Evolutionary conservation across 2,329 filamentous ascomycete genomes (phyloP).

Genomic region (Xenosphaeropsis pyriputrescens): DNA sequence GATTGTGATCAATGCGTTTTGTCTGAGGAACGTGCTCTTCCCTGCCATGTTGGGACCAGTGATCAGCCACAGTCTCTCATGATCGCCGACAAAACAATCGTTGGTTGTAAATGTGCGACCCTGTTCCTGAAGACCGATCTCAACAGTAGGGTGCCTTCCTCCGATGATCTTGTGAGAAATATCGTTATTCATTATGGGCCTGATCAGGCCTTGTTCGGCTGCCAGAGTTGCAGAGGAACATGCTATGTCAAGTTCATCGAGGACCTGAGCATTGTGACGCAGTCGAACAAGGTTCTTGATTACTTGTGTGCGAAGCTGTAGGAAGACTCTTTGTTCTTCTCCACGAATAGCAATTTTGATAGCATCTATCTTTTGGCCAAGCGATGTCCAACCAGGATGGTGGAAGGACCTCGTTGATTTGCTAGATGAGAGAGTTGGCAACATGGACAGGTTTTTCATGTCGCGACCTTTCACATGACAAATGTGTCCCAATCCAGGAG

Average conservation of each 20-base stretch:
- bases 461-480: conserved; percentile 83
- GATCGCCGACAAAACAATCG: conserved; percentile 65
- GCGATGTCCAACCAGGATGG: conserved; percentile 65
- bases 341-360: conserved; percentile 61
- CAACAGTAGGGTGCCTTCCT: conserved; percentile 86
- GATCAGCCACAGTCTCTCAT: conserved; percentile 53
- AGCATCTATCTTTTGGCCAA: conserved; percentile 70
- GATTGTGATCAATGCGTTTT: conserved; percentile 89
- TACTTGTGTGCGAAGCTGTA: conserved; percentile 57
- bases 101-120: conserved; percentile 76
- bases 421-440: conserved; percentile 56
- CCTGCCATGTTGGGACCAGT: conserved; percentile 95
- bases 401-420: conserved; percentile 80
- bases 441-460: conserved; percentile 21
- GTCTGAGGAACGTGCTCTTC: conserved; percentile 89
- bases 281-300: conserved; percentile 73
- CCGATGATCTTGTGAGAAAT: conserved; percentile 63
- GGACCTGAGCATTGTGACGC: conserved; percentile 74
- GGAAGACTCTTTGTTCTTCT: conserved; percentile 75
- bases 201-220: conserved; percentile 53
- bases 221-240: conserved; percentile 76
- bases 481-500: conserved; percentile 74
- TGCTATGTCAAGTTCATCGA: conserved; percentile 86
- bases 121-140: conserved; percentile 63
- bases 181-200: conserved; percentile 55